Base-by-base conservation (phyloP, 2,329 filamentous ascomycete species). In the Colletotrichum liaoningense region DNA sequence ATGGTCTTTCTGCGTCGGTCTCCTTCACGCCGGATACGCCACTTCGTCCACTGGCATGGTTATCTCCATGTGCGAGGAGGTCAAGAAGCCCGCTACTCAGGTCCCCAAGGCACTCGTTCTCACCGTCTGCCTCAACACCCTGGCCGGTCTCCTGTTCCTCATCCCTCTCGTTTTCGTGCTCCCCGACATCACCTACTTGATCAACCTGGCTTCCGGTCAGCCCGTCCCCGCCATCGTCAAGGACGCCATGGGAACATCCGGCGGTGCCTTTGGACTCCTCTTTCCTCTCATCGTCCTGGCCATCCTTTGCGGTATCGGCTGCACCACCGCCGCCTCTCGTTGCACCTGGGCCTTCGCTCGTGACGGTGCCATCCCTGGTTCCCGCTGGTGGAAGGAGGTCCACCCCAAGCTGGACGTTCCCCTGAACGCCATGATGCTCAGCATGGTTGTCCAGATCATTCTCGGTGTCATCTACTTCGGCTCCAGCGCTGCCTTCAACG, bases 1-100 rank as follows among this genome's bases (percentile, higher is more conserved):
- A 78, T 94, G 92, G 92, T 92, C 92, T 4, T 94, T 93, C 84
- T 91, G 89, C 79, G 90, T 94, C 72, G 93, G 93, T 79, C 86
- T 94, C 33, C 85, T 94, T 24, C 92, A 94, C 77, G 92, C 91
- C 63, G 93, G 90, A 74, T 94, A 94, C 78, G 92, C 91, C 58
- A 94, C 92, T 16, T 94, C 92, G 4, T 93, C 92, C 19, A 94
- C 92, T 0, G 93, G 93, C 82, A 95, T 95, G 93, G 92, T 95
- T 72, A 92, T 94, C 80, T 93, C 91, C 75, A 94, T 94, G 92
- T 93, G 91, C 77, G 93, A 94, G 82, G 93, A 94, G 80, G 92
- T 93, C 14, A 86, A 88, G 79, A 84, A 90, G 60, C 92, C 92
- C 5, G 86, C 90, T 0, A 89, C 86, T 2, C 92, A 94, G 80